A percentile compares a stretch with the other conserved stretches of the same genome.
phyloP scores from a whole-genome alignment of 306 rosid genomes.

The Pterocarpus santalinus region DNA sequence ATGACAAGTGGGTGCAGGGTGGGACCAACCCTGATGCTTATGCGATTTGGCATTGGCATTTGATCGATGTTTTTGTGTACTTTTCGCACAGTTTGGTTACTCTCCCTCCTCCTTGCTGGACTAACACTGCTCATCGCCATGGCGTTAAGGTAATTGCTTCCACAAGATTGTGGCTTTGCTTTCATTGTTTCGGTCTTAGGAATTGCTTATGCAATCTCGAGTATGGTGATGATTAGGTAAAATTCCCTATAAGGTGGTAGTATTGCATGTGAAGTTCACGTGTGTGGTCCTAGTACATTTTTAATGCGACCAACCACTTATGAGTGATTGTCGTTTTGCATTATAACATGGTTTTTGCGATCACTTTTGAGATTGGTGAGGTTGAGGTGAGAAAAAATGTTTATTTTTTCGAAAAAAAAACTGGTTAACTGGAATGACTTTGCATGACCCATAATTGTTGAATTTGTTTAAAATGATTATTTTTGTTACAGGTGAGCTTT shows the following conservation, averaged over 20 bases:
- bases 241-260: too few species aligned
- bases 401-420: too few species aligned
- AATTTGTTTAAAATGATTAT: not conserved
- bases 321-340: too few species aligned
- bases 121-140: slow-evolving; percentile 77
- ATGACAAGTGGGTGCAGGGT: slow-evolving; percentile 95
- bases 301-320: too few species aligned
- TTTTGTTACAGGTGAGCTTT: not conserved
- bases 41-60: slow-evolving; percentile 89
- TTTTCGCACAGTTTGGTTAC: slow-evolving; percentile 85
- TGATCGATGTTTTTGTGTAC: slow-evolving; percentile 89
- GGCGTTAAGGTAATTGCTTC: slow-evolving; percentile 80
- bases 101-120: slow-evolving; percentile 95
- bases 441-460: not conserved
- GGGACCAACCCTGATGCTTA: slow-evolving; percentile 82
- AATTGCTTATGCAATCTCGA: too few species aligned
- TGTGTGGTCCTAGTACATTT: too few species aligned
- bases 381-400: not conserved
- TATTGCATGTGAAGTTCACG: too few species aligned
- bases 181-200: not conserved
- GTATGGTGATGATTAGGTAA: too few species aligned
- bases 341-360: not conserved
- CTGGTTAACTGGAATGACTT: not conserved
- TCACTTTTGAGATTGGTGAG: not conserved
- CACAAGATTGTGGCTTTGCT: not conserved